A percentile compares a stretch with the other conserved stretches of the same genome.
Evolutionary conservation across 768 basidiomycete species (phyloP).

Genomic region (Boletus patriciae): DNA sequence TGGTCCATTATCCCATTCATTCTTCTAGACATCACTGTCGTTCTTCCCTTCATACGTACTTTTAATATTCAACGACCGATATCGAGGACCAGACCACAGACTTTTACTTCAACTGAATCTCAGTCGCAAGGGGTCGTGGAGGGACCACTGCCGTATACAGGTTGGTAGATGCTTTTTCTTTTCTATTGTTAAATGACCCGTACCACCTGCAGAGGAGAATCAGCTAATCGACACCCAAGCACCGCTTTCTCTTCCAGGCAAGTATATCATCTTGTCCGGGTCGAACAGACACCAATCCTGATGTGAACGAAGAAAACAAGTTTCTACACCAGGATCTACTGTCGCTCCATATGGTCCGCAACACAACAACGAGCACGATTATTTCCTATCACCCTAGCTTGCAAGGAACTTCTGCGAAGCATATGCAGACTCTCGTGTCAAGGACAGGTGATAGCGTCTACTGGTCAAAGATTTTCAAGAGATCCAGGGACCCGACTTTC

Average conservation of each 20-base stretch:
- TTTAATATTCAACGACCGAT: constrained; percentile 33
- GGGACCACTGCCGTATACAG: constrained; percentile 5
- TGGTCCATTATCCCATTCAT: constrained; percentile 1
- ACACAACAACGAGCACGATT: constrained; percentile 33
- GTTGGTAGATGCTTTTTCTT: constrained; percentile 2
- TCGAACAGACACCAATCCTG: neutral
- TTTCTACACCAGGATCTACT: constrained; percentile 35
- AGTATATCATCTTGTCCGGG: neutral
- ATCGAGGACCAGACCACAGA: constrained; percentile 17
- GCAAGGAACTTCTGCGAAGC: constrained; percentile 25
- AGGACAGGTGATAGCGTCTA: constrained; percentile 35
- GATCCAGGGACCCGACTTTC: constrained; percentile 34
- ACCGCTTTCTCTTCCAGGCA: constrained; percentile 28
- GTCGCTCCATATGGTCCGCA: constrained; percentile 41
- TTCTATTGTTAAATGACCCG: neutral
- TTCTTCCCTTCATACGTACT: constrained; percentile 42
- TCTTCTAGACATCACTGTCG: constrained; percentile 44
- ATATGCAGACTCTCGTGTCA: constrained; percentile 27
- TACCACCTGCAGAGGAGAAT: constrained; percentile 9
- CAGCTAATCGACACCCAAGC: constrained; percentile 33
- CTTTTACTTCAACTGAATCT: neutral
- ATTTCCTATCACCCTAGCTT: constrained; percentile 33
- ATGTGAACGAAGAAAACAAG: constrained; percentile 12
- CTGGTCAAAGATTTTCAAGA: constrained; percentile 33
- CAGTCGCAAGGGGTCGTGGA: neutral